Base-by-base conservation (phyloP, 129 eudicot genomes). In the Escallonia herrerae region DNA sequence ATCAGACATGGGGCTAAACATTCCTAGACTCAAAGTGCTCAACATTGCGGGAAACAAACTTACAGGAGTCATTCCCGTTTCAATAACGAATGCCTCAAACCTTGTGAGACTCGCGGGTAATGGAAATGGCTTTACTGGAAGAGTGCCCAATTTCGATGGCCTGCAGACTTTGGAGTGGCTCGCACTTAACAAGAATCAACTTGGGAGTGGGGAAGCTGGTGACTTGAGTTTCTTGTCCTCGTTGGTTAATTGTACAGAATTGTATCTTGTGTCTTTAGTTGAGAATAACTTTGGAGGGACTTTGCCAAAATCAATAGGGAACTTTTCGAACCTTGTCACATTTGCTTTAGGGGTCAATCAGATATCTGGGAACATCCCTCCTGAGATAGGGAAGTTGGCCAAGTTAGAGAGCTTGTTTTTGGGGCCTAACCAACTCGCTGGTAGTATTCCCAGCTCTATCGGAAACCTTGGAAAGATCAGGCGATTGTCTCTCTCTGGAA, bases 181-280 rank as follows among this genome's bases (percentile, higher is more conserved):
- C 40, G 70, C 60, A 3, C 38, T 68, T 11, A 53, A 44, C 42
- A 2, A 10, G 3, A 68, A 75, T 41, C 7, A 45, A 55, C 70
- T 75, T 15, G 65, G 71, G 60, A 64, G 51, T 54, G 15, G 72
- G 33, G 15, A 42, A 45, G 44, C 15, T 5, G 43, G 59, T 49
- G 68, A 76, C 61, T 47, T 76, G 47, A 8, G 46, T 8, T 76
- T 76, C 15, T 13, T 69, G 11, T 69, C 76, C 5, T 57, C 76
- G 51, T 69, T 69, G 68, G 44, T 58, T 22, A 22, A 22, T 1
- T 22, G 33, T 22, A 22, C 33, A 22, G 33, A 22, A 22, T 22
- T 22, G 33, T 22, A 22, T 22, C 33, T 22, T 22, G 33, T 22
- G 33, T 22, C 33, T 22, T 22, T 22, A 22, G 33, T 22, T 22